Percentiles rank a stretch among this genome's conserved stretches.
Evolutionary conservation across 1,284 basidiomycete genomes (phyloP).

Genomic region (Phellopilus nigrolimitatus): DNA sequence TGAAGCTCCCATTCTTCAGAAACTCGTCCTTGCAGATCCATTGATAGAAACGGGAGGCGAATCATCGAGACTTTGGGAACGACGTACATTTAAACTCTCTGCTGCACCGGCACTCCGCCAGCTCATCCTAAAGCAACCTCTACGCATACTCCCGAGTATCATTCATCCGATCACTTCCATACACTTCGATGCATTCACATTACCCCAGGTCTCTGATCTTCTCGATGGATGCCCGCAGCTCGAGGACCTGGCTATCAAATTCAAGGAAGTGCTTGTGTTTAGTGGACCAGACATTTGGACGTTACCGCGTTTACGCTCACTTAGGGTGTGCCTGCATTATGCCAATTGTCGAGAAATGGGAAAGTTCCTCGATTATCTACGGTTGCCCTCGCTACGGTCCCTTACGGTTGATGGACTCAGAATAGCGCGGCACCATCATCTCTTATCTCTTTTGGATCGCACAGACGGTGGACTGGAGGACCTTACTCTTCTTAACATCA

Average conservation of each 20-base stretch:
- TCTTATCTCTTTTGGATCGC: constrained; percentile 9
- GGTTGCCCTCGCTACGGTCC: constrained; percentile 3
- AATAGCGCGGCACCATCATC: constrained; percentile 1
- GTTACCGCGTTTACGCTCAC: constrained; percentile 11
- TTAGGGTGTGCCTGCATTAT: constrained; percentile 5
- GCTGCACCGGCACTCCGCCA: constrained; percentile 6
- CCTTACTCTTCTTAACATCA: constrained; percentile 11
- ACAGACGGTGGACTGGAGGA: constrained; percentile 4
- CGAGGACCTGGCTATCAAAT: constrained; percentile 11
- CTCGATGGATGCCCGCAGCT: constrained; percentile 13
- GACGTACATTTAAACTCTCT: constrained; percentile 10
- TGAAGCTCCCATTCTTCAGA: constrained; percentile 10
- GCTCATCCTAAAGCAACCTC: constrained; percentile 6
- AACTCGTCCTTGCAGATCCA: constrained; percentile 7
- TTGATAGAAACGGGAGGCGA: constrained; percentile 8
- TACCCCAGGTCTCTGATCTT: constrained; percentile 9
- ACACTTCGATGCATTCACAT: constrained; percentile 11
- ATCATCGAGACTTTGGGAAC: not conserved
- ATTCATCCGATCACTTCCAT: constrained; percentile 13
- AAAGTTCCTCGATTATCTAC: constrained; percentile 8
- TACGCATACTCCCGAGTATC: constrained; percentile 5
- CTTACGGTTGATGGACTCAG: constrained; percentile 9
- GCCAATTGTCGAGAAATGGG: constrained; percentile 7
- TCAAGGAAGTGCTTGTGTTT: constrained; percentile 3
- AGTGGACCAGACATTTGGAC: constrained; percentile 5